Base-by-base conservation (phyloP, 148 eudicot species). In the Bassia scoparia region DNA sequence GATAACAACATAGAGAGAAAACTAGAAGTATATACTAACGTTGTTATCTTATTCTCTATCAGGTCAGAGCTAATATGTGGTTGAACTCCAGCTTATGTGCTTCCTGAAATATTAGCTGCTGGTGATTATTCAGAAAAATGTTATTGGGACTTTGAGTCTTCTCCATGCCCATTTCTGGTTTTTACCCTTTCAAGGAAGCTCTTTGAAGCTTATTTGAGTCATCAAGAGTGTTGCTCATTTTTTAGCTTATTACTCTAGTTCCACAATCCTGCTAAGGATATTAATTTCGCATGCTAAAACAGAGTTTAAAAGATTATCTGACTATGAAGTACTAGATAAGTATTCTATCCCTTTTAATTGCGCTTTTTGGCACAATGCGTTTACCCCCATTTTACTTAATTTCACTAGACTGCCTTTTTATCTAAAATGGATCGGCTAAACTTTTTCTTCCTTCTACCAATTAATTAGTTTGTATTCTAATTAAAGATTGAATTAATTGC, bases 21-120 rank as follows among this genome's bases (percentile, higher is more conserved):
- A 26, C 11, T 3, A 21, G 23, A 34, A 61, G 10, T n/a, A n/a
- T n/a, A 67, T n/a, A 58, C 6, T 15, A 18, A 48, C 68, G 34
- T 18, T 48, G n/a, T 26, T 14, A 23, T n/a, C 37, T 43, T 60
- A n/a, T 26, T 12, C 8, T 75, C 11, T 69, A 4, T 61, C 84
- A 86, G 89, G 86, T 72, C 89, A 86, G 71, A 78, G 79, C 69
- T 58, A 83, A 75, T 69, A 86, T 73, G 80, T 83, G 75, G 85
- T 81, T 72, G 89, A 69, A 83, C 85, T 77, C 89, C 89, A 5
- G 86, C 86, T 58, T 86, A 86, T 83, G 80, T 86, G 77, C 86
- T 86, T 34, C 89, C 89, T 4, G 89, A 86, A 75, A 82, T 86
- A 61, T 66, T 86, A 62, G n/a, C n/a, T n/a, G 63, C 61, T 3